phyloP scores from a whole-genome alignment of 2,329 filamentous ascomycete genomes.

The Neonectria coccinea region DNA sequence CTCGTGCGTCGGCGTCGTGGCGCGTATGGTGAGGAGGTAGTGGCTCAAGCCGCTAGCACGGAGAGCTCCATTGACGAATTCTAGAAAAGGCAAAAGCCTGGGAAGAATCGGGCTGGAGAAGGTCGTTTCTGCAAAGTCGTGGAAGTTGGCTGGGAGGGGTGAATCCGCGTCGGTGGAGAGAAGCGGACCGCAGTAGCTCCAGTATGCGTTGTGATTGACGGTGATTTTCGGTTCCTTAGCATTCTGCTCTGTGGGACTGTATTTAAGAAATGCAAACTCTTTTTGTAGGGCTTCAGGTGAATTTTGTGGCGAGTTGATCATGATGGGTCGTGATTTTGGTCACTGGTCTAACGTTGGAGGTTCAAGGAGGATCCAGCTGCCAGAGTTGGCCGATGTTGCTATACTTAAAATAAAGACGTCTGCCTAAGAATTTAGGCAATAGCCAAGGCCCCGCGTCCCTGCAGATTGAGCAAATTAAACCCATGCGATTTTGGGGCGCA shows the following conservation, averaged over 20 bases:
- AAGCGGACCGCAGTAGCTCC: conserved; percentile 59
- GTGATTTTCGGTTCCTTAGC: neutral
- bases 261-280: conserved; percentile 32
- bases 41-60: conserved; percentile 50
- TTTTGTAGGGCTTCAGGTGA: neutral
- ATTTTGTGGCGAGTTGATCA: neutral
- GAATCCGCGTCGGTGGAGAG: conserved; percentile 34
- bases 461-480: neutral
- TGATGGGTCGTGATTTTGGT: neutral
- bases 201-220: conserved; percentile 51
- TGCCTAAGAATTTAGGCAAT: neutral
- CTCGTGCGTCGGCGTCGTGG: conserved; percentile 56
- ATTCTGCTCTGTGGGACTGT: neutral
- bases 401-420: neutral
- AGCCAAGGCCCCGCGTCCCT: neutral
- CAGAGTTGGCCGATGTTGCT: neutral
- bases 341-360: neutral
- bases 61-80: conserved; percentile 54
- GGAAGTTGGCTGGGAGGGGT: conserved; percentile 50
- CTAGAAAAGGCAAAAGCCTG: conserved; percentile 55
- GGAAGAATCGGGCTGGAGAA: conserved; percentile 51
- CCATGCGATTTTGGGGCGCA: neutral
- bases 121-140: conserved; percentile 53
- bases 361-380: neutral
- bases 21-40: conserved; percentile 63